Base-by-base conservation (phyloP, 177 flowering plant genomes). In the Vitis hybrid region DNA sequence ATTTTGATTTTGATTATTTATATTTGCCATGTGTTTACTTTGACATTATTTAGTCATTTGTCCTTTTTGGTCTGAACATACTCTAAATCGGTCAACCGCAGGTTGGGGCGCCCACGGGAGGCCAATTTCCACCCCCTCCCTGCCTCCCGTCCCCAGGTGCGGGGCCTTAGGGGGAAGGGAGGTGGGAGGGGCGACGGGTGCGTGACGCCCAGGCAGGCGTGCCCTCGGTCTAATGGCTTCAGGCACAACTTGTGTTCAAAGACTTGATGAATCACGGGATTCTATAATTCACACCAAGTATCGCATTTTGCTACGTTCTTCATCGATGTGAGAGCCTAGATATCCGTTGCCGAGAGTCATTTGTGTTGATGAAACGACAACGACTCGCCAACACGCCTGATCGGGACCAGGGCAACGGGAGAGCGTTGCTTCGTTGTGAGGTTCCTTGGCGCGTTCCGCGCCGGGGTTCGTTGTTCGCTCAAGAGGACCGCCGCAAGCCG, bases 201-300 rank as follows among this genome's bases (percentile, higher is more conserved):
- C 0, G 4, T 26, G 29, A 0, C 4, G 29, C 29, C 29, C 55
- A 69, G 60, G 59, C 72, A 69, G 52, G 51, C 66, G 72, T 61
- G 31, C 65, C 60, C 59, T 69, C 51, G 48, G 61, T 70, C 74
- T 56, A 60, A 72, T 51, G 75, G 70, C 65, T 72, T 72, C 60
- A 66, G 64, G 71, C 68, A 74, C 78, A 75, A 75, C 74, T 70
- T 75, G 67, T 74, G 64, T 76, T 76, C 69, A 76, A 76, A 76
- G 48, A 76, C 75, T 76, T 72, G 70, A 75, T 75, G 77, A 52
- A 70, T 70, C 74, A 66, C 70, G 70, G 64, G 71, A 75, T 75
- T 75, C 50, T 66, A 69, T 69, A 76, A 76, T 76, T 76, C 75
- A 75, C 71, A 75, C 71, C 71, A 70, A 66, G 74, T 75, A 75